Evolutionary conservation across 805 yeast species (phyloP), one percentile per base, ranked within the genome.

Genomic region (Candida tammaniensis): DNA sequence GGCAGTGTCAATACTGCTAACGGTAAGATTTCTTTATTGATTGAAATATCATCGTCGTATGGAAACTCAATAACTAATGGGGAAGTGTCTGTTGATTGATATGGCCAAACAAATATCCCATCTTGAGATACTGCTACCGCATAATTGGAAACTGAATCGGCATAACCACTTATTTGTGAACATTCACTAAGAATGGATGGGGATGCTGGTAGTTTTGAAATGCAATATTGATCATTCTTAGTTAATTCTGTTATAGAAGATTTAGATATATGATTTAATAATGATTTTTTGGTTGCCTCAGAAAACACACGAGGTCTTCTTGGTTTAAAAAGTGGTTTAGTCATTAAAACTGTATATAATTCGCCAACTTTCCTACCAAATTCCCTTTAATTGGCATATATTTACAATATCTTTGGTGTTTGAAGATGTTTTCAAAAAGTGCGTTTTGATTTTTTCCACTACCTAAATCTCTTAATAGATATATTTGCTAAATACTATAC

Each of bases 101-200:
- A 82, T 35, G 73, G 67, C 89, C 95, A 88, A 5, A 81, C 80
- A 47, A 74, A 70, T 14, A 82, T 68, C 22, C 75, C 63, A 16
- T 68, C 57, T n/a, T 63, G 67, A 11, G 76, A 68, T 4, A 75
- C 57, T 3, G 72, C 64, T 18, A 78, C 55, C 0, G 82, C 78
- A 49, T 64, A 72, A 24, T 62, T 64, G 8, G 81, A 65, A 12
- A 44, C 46, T 25, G 67, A 57, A 47, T 78, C 82, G 6, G 75
- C 45, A 42, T 61, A 59, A 1, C 78, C 82, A 39, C 61, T 63
- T 30, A 51, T 24, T 24, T 27, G 27, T 6, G 20, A 24, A 2
- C 17, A n/a, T 17, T 9, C 14, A 4, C 34, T 49, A 29, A 65
- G 57, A 16, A 69, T 46, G 7, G 59, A 51, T 1, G 91, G 91